A percentile compares a stretch with the other conserved stretches of the same genome.
Conservation (phyloP, 306 rosid species). For the Rubus parviflorus region DNA sequence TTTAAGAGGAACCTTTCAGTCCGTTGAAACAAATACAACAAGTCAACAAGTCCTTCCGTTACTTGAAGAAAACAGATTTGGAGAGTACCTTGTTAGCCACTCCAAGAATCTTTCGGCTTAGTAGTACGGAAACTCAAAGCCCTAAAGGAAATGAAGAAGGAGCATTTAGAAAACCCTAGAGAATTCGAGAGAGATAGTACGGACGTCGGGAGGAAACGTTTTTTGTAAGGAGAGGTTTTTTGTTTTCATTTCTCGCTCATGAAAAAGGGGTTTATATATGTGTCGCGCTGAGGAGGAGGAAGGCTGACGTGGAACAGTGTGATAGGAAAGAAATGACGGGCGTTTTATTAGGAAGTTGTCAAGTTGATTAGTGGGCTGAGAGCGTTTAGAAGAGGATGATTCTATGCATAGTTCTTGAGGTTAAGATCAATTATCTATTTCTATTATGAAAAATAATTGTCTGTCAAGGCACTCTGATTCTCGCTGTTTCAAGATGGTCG, state of each 20-base stretch:
- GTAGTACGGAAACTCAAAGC: not conserved
- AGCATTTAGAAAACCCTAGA: not conserved
- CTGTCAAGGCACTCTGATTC: not conserved
- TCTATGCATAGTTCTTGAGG: not conserved
- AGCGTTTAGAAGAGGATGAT: not conserved
- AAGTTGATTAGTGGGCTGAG: not conserved
- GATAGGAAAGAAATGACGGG: not conserved
- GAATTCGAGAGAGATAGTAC: not conserved
- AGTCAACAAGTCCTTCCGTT: not conserved
- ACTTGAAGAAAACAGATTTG: not conserved
- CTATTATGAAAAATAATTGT: not conserved
- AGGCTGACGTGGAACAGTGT: not conserved
- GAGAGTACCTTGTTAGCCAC: not conserved
- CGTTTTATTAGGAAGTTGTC: not conserved
- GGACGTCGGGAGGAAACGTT: conserved; percentile 2
- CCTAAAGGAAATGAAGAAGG: not conserved
- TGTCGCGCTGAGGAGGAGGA: not conserved
- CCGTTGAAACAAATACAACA: not conserved
- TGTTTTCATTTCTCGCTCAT: not conserved
- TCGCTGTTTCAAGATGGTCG: not conserved
- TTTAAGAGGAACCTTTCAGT: no score
- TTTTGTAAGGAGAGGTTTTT: not conserved
- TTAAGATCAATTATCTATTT: no score
- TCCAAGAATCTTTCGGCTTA: not conserved
- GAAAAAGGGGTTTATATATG: not conserved